A percentile compares a stretch with the other conserved stretches of the same genome.
Conservation (phyloP, 1,284 basidiomycete genomes). For the Cystobasidium slooffiae region DNA sequence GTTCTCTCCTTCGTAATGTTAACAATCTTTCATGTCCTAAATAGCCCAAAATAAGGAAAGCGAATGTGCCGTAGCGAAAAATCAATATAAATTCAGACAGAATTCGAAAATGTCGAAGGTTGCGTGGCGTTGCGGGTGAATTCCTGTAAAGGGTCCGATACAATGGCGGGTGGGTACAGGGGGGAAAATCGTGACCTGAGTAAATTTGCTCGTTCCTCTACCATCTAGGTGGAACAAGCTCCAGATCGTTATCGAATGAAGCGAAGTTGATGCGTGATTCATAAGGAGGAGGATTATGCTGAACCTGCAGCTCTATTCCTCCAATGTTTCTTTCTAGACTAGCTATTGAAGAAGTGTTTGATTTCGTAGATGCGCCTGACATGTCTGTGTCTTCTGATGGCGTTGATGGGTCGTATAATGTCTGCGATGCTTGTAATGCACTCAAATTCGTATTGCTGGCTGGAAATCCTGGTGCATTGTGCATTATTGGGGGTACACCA, state of each 20-base stretch:
- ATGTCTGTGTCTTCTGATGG: conserved; percentile 7
- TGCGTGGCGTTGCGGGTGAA: too few species aligned
- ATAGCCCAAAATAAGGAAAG: too few species aligned
- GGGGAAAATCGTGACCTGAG: too few species aligned
- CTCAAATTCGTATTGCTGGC: too few species aligned
- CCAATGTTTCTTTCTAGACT: neutral
- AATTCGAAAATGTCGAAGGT: too few species aligned
- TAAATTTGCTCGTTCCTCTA: neutral
- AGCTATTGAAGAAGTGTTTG: neutral
- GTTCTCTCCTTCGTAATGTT: too few species aligned
- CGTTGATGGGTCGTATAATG: conserved; percentile 11
- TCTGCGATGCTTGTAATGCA: neutral
- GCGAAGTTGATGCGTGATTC: conserved; percentile 10
- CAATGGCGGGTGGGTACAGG: too few species aligned
- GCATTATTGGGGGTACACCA: neutral
- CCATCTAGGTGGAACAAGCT: conserved; percentile 20
- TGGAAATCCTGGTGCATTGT: neutral
- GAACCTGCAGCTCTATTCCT: conserved; percentile 20
- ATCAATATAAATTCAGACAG: too few species aligned
- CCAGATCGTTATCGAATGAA: conserved; percentile 1
- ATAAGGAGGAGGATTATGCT: conserved; percentile 20
- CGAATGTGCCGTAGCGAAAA: too few species aligned
- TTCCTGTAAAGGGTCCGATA: too few species aligned
- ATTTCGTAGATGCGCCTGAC: conserved; percentile 9
- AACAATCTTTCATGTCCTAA: too few species aligned